Evolutionary conservation across 805 yeast species (phyloP).

Genomic region (Lipomyces kockii): DNA sequence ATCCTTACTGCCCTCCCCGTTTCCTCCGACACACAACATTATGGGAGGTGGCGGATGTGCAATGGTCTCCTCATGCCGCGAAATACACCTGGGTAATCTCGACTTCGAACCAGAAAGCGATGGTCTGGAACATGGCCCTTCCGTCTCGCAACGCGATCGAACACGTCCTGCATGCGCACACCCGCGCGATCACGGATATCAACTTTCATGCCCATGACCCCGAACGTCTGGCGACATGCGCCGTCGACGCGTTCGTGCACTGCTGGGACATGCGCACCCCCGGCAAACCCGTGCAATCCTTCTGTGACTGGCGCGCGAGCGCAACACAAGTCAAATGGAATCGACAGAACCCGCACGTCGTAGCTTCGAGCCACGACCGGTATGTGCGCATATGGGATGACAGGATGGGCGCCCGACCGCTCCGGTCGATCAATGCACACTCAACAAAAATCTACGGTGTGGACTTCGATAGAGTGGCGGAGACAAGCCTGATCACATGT

Average conservation of each 20-base stretch:
- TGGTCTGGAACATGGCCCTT: slow-evolving; percentile 88
- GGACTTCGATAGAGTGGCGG: slow-evolving; percentile 70
- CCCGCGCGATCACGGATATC: slow-evolving; percentile 93
- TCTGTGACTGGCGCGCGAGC: slow-evolving; percentile 95
- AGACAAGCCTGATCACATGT: slow-evolving; percentile 71
- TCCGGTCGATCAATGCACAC: slow-evolving; percentile 73
- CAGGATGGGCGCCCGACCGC: slow-evolving; percentile 78
- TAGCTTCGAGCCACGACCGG: slow-evolving; percentile 88
- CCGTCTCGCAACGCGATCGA: slow-evolving; percentile 76
- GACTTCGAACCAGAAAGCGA: slow-evolving; percentile 92
- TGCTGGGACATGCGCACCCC: slow-evolving; percentile 93
- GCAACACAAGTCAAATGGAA: slow-evolving; percentile 97
- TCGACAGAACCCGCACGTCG: slow-evolving; percentile 67
- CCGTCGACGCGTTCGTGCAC: slow-evolving; percentile 84
- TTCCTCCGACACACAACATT: slow-evolving; percentile 90
- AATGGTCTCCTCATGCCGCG: slow-evolving; percentile 91
- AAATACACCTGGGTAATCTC: slow-evolving; percentile 92
- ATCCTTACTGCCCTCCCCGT: slow-evolving; percentile 93
- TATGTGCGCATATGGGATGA: slow-evolving; percentile 85
- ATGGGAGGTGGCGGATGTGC: slow-evolving; percentile 99
- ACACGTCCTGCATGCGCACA: slow-evolving; percentile 85
- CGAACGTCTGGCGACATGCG: slow-evolving; percentile 86
- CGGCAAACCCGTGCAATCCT: slow-evolving; percentile 65
- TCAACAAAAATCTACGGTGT: slow-evolving; percentile 86
- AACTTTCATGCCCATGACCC: slow-evolving; percentile 89